Evolutionary conservation across 306 rosid genomes (phyloP), one percentile per base, ranked within the genome.

Genomic region (Hippophae tibetana): DNA sequence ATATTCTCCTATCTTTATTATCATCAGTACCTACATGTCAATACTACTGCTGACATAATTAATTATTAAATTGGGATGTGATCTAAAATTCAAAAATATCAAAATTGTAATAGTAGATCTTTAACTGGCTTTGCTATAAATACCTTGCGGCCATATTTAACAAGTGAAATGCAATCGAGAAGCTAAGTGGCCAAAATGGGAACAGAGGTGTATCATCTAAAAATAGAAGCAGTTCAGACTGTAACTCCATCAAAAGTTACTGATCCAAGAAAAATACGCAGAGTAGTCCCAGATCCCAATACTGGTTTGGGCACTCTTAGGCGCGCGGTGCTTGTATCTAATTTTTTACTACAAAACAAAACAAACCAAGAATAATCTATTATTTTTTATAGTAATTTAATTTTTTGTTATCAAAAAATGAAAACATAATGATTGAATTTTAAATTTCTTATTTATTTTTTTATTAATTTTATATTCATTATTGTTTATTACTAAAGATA

Each of bases 201-300:
- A 31, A 48, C 25, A 65, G 12, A 3, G 57, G 12, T 23, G 61
- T 12, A 11, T 7, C 10, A 51, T 56, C 13, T 61, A 47, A 62
- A 73, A 8, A 69, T 76, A 9, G 73, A 76, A 47, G 46, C 76
- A 4, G 68, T 71, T 42, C 79, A 70, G 78, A 71, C 61, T 4
- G 78, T 80, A 43, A 2, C 72, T 12, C 86, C 94, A 0, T 14
- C 40, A 7, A 78, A 56, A 62, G 25, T 74, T 45, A 80, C 83
- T 1, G 75, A 70, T 7, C 78, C 82, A 13, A 52, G 63, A 11
- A 68, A 3, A 13, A 54, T 57, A 26, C 72, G 79, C 27, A 67
- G 18, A 40, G 78, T 82, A 26, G 6, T 54, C 42, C 57, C 58
- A 3, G 42, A 8, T 11, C 31, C 43, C 40, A 45, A 57, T 1